Evolutionary conservation across 2,329 filamentous ascomycete genomes (phyloP).

Genomic region (Hypomyces perniciosus): DNA sequence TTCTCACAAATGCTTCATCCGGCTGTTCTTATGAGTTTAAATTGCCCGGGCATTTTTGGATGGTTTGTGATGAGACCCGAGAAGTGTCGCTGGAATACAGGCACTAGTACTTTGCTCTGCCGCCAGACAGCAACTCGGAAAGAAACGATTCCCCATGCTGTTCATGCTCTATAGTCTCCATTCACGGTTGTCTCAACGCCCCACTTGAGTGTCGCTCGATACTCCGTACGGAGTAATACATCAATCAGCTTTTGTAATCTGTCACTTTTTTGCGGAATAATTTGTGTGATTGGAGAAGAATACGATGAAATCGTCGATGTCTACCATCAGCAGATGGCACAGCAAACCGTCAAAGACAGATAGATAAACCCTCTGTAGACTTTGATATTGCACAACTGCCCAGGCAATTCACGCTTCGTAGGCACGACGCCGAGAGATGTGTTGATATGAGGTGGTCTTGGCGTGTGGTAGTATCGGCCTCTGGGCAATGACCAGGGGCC

Average conservation of each 20-base stretch:
- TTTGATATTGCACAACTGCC: too few species aligned
- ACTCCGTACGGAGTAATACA: background rate
- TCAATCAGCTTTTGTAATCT: conserved; percentile 9
- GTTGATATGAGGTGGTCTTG: background rate
- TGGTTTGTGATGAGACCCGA: too few species aligned
- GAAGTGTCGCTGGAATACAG: too few species aligned
- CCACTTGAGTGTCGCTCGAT: conserved; percentile 1
- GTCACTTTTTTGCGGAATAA: conserved; percentile 4
- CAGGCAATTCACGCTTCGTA: background rate
- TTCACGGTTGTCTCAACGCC: conserved; percentile 9
- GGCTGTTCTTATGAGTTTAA: too few species aligned
- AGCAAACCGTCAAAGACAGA: too few species aligned
- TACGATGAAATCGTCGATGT: conserved; percentile 6
- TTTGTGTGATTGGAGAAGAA: conserved; percentile 10
- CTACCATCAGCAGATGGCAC: background rate
- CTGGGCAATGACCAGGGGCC: too few species aligned
- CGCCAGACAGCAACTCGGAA: conserved; percentile 3
- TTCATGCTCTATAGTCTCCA: background rate
- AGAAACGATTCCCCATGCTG: background rate
- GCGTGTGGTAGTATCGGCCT: background rate
- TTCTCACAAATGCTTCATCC: too few species aligned
- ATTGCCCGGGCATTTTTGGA: too few species aligned
- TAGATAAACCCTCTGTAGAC: too few species aligned
- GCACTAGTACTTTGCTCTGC: too few species aligned
- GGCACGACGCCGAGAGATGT: background rate